Evolutionary conservation across 768 basidiomycete species (phyloP).

Genomic region (Amylocystis lapponica): DNA sequence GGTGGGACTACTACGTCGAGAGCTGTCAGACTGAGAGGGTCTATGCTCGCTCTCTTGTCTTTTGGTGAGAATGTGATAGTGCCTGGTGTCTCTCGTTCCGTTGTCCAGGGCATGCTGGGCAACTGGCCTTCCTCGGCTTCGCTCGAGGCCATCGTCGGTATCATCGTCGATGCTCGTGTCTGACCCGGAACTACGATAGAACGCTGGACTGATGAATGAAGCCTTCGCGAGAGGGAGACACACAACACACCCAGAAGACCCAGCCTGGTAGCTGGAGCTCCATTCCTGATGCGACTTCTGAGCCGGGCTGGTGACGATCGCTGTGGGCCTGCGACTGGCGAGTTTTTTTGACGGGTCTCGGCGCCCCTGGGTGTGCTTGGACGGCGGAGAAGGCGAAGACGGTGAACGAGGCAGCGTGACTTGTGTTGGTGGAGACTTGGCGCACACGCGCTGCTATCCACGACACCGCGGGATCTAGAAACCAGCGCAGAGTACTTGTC

Average conservation of each 20-base stretch:
- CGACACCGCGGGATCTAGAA: too few relatives aligned
- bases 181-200: slow-evolving; percentile 15
- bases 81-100: slow-evolving; percentile 4
- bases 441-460: too few relatives aligned
- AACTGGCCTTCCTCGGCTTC: slow-evolving; percentile 15
- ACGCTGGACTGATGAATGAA: not conserved
- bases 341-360: slow-evolving; percentile 40
- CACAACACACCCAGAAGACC: slow-evolving; percentile 71
- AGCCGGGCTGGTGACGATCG: slow-evolving; percentile 18
- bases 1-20: slow-evolving; percentile 34
- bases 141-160: slow-evolving; percentile 15
- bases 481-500: too few relatives aligned
- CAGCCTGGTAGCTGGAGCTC: slow-evolving; percentile 86
- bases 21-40: slow-evolving; percentile 25
- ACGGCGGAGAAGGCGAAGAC: slow-evolving; percentile 72
- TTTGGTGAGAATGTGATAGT: not conserved
- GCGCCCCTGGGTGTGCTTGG: slow-evolving; percentile 46
- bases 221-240: not conserved
- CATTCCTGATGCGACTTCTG: slow-evolving; percentile 45
- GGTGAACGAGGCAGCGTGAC: slow-evolving; percentile 73
- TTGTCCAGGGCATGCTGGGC: slow-evolving; percentile 11
- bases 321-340: slow-evolving; percentile 29
- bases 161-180: slow-evolving; percentile 16
- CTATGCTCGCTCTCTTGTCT: slow-evolving; percentile 5
- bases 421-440: not conserved